phyloP scores from a whole-genome alignment of 73 alveolate species.

The Paramecium sonneborni region DNA sequence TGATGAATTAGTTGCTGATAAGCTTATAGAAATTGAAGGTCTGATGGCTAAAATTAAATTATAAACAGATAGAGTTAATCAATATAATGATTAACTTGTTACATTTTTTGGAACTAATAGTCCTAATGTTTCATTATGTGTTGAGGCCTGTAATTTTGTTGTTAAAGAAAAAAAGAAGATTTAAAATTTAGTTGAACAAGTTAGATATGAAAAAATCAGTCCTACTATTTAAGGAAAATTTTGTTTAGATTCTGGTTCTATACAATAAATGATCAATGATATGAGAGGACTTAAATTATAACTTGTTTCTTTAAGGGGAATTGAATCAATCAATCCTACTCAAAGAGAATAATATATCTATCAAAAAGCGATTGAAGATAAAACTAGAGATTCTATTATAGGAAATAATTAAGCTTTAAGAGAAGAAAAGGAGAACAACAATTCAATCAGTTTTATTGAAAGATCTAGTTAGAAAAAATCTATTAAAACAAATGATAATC shows the following conservation, averaged over 20 bases:
- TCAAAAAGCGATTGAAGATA: constrained; percentile 39
- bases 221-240: constrained; percentile 54
- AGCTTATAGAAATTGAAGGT: constrained; percentile 18
- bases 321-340: constrained; percentile 55
- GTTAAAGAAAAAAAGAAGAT: constrained; percentile 60
- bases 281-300: constrained; percentile 54
- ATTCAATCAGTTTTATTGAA: not conserved
- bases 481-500: not conserved
- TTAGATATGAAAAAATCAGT: not conserved
- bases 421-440: not conserved
- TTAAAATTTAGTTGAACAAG: not conserved
- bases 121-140: not conserved
- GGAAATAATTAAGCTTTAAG: not conserved
- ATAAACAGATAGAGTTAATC: constrained; percentile 31
- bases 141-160: constrained; percentile 39
- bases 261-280: constrained; percentile 46
- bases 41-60: not conserved
- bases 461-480: not conserved
- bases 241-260: constrained; percentile 55
- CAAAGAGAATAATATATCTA: constrained; percentile 13
- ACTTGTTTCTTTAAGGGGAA: constrained; percentile 48
- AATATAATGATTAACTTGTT: not conserved
- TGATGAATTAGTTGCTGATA: constrained; percentile 53
- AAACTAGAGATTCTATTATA: not conserved
- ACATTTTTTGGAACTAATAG: not conserved